phyloP scores from a whole-genome alignment of 306 rosid genomes.

The Aeschynomene evenia region DNA sequence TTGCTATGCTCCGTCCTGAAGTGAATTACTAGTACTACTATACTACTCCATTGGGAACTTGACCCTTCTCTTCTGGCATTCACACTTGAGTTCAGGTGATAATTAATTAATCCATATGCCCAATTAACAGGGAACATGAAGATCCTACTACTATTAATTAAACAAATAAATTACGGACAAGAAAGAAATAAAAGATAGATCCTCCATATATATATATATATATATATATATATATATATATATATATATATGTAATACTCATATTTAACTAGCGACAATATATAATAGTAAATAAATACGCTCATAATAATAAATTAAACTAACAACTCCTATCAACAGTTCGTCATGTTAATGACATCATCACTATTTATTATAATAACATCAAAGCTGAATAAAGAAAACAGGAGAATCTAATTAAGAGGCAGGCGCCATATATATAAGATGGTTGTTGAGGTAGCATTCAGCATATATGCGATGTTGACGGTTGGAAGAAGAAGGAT shows the following conservation, averaged over 20 bases:
- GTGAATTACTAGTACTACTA: no score
- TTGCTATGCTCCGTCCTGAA: neutral
- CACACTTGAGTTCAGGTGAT: slow-evolving; percentile 27
- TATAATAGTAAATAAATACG: slow-evolving; percentile 27
- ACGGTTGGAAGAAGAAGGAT: slow-evolving; percentile 38
- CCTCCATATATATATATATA: no score
- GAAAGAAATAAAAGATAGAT: no score
- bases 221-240: no score
- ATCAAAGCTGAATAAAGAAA: neutral
- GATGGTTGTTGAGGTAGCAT: slow-evolving; percentile 58
- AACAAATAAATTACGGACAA: slow-evolving; percentile 40
- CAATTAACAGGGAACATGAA: slow-evolving; percentile 47
- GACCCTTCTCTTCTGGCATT: slow-evolving; percentile 35
- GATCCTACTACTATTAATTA: no score
- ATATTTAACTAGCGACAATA: slow-evolving; percentile 43
- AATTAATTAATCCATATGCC: slow-evolving; percentile 47
- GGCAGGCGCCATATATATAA: neutral
- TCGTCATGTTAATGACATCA: slow-evolving; percentile 25
- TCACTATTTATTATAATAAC: slow-evolving; percentile 18
- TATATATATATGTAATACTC: no score
- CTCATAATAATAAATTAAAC: slow-evolving; percentile 23
- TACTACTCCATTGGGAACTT: slow-evolving; percentile 20
- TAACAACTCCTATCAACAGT: slow-evolving; percentile 19
- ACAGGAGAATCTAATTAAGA: slow-evolving; percentile 24
- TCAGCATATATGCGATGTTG: slow-evolving; percentile 61